Evolutionary conservation across 1,284 basidiomycete genomes (phyloP).

Genomic region (Marasmius tenuissimus): DNA sequence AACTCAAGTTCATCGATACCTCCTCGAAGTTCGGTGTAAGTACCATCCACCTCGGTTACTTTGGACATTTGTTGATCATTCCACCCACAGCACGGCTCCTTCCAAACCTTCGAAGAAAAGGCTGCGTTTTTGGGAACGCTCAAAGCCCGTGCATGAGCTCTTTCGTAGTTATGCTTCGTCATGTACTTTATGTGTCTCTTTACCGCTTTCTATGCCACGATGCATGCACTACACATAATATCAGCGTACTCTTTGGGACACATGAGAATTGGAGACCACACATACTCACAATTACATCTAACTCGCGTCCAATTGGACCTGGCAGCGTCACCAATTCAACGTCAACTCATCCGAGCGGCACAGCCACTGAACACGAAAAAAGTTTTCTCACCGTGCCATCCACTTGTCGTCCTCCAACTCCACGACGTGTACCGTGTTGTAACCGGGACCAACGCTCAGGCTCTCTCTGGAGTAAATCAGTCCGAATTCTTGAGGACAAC

Average conservation of each 20-base stretch:
- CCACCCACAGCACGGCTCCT: conserved; percentile 76
- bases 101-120: conserved; percentile 98
- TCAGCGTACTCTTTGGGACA: neutral
- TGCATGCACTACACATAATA: neutral
- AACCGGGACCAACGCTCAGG: neutral
- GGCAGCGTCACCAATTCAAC: no score
- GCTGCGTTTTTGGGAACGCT: conserved; percentile 90
- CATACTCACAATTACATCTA: no score
- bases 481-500: neutral
- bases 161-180: conserved; percentile 8
- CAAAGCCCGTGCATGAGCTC: conserved; percentile 70
- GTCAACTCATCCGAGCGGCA: no score
- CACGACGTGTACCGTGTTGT: no score
- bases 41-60: conserved; percentile 16
- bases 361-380: no score
- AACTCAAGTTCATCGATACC: conserved; percentile 99
- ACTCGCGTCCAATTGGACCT: no score
- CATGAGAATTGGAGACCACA: neutral
- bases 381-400: no score
- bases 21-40: conserved; percentile 91
- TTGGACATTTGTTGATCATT: conserved; percentile 11
- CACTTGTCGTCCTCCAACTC: no score
- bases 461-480: neutral
- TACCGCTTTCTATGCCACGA: conserved; percentile 5
- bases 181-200: conserved; percentile 2